Percentiles rank a stretch among this genome's conserved stretches.
Evolutionary conservation across 441 rosid genomes (phyloP).

Genomic region (Pelargonium fulgidum): DNA sequence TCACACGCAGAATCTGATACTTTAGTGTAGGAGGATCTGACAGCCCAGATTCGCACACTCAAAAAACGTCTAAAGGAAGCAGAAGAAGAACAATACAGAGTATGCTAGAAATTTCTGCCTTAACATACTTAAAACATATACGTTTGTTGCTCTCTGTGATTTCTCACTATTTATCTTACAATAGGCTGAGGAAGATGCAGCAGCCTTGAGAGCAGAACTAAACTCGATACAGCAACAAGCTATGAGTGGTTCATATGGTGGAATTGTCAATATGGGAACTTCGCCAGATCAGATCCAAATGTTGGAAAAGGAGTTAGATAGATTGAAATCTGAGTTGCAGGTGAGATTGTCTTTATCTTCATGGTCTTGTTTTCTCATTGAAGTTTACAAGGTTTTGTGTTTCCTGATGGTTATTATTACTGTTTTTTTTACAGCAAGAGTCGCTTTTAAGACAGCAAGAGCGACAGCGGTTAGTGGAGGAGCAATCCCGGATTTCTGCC

Average conservation of each 20-base stretch:
- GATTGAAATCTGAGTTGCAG: conserved; percentile 61
- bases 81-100: conserved; percentile 89
- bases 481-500: conserved; percentile 55
- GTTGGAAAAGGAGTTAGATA: conserved; percentile 25
- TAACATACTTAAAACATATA: not conserved
- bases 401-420: conserved; percentile 23
- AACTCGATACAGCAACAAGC: conserved; percentile 24
- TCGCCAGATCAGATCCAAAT: conserved; percentile 21
- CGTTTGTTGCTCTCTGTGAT: too few relatives aligned
- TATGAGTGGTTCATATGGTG: conserved; percentile 19
- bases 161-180: conserved; percentile 20
- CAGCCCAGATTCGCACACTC: conserved; percentile 84
- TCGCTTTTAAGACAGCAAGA: conserved; percentile 64
- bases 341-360: conserved; percentile 29
- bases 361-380: conserved; percentile 5
- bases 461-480: conserved; percentile 44
- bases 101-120: conserved; percentile 29
- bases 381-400: conserved; percentile 18
- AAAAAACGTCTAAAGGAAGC: conserved; percentile 87
- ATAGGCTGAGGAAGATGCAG: conserved; percentile 96
- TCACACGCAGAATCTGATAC: conserved; percentile 16
- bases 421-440: conserved; percentile 48
- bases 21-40: conserved; percentile 80
- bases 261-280: conserved; percentile 15
- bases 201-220: conserved; percentile 30